Evolutionary conservation across 2,329 filamentous ascomycete species (phyloP).

Genomic region (Elsinoe arachidis): DNA sequence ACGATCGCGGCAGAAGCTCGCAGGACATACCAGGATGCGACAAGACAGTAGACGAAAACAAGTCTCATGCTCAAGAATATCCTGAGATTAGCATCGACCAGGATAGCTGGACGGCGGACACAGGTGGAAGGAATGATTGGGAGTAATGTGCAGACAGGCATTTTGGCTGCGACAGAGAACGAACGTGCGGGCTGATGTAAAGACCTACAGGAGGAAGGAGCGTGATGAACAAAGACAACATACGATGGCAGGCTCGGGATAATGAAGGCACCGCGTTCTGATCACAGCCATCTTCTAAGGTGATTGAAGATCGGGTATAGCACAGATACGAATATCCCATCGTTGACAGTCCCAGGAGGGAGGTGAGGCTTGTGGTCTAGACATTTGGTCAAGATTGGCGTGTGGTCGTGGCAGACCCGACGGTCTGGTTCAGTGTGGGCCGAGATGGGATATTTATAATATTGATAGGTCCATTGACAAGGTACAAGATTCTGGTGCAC

Average conservation of each 20-base stretch:
- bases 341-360: too few relatives aligned
- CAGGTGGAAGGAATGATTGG: background rate
- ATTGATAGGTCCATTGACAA: background rate
- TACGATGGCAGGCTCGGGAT: too few relatives aligned
- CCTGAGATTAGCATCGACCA: too few relatives aligned
- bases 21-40: slow-evolving; percentile 5
- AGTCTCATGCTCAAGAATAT: background rate
- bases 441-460: background rate
- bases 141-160: background rate
- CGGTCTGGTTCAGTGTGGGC: slow-evolving; percentile 1
- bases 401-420: background rate
- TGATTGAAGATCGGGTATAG: too few relatives aligned
- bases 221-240: background rate
- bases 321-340: too few relatives aligned
- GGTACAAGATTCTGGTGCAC: background rate
- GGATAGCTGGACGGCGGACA: background rate
- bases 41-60: background rate
- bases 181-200: background rate
- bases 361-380: background rate
- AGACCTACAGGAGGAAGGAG: background rate
- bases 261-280: too few relatives aligned
- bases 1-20: background rate
- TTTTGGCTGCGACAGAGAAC: background rate
- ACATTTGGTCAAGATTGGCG: background rate
- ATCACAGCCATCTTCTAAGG: too few relatives aligned